A percentile compares a stretch with the other conserved stretches of the same genome.
Evolutionary conservation across 108 stramenopile genomes (phyloP).

Genomic region (Mayamaea pseudoterrestris): DNA sequence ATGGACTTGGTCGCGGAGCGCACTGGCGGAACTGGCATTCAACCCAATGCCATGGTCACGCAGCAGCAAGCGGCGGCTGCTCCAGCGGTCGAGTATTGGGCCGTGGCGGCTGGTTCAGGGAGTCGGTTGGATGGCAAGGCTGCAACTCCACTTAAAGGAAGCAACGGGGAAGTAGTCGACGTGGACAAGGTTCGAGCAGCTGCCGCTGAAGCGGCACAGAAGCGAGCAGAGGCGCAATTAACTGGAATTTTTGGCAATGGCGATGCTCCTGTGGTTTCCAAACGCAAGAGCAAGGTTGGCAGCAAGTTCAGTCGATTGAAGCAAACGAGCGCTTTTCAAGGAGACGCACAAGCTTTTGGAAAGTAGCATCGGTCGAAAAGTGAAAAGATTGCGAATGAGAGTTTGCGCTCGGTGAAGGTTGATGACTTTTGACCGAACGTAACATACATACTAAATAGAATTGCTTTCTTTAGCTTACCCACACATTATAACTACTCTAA

Average conservation of each 20-base stretch:
- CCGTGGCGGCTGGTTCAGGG: constrained; percentile 54
- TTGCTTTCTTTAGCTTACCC: too few relatives aligned
- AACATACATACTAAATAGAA: too few relatives aligned
- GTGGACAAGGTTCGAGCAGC: constrained; percentile 61
- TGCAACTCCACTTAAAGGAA: constrained; percentile 56
- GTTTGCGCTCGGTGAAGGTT: too few relatives aligned
- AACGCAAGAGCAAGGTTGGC: constrained; percentile 63
- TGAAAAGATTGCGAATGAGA: too few relatives aligned
- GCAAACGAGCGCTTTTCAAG: constrained; percentile 48
- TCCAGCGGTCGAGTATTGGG: constrained; percentile 80
- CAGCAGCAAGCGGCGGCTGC: constrained; percentile 39
- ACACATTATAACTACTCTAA: too few relatives aligned
- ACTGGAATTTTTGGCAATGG: constrained; percentile 9
- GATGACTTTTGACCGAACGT: too few relatives aligned
- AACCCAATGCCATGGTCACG: constrained; percentile 73
- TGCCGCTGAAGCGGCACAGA: constrained; percentile 37
- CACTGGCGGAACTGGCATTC: constrained; percentile 75
- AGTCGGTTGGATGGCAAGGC: constrained; percentile 74
- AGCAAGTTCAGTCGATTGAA: constrained; percentile 69
- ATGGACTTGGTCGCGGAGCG: constrained; percentile 44
- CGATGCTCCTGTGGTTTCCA: constrained; percentile 18
- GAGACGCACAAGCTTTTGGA: too few relatives aligned
- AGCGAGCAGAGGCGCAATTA: constrained; percentile 1
- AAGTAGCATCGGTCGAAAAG: too few relatives aligned
- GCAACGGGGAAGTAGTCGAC: constrained; percentile 65